Conservation (phyloP, 202 grass and related monocot species). For the Bolboschoenoplectus hybrid region DNA sequence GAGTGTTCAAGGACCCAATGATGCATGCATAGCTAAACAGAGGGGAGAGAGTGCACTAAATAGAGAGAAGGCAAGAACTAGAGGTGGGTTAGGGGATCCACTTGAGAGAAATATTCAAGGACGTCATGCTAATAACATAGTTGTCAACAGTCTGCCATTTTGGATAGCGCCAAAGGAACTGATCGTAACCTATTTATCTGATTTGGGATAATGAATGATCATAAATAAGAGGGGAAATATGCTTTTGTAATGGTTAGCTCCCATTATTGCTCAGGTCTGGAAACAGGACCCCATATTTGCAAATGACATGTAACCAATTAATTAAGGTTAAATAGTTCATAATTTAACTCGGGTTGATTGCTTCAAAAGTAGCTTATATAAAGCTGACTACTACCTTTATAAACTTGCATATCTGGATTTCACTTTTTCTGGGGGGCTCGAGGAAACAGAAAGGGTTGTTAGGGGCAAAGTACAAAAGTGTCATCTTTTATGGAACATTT, state of each 20-base stretch:
- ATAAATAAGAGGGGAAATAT: neutral
- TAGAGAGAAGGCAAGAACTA: neutral
- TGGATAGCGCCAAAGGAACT: no score
- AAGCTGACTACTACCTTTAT: neutral
- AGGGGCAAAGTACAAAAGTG: neutral
- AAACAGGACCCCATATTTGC: conserved; percentile 6
- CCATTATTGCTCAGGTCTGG: neutral
- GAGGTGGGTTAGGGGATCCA: neutral
- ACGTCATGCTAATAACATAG: neutral
- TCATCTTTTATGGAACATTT: neutral
- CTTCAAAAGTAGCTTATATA: neutral
- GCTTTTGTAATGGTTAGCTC: neutral
- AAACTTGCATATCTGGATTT: conserved; percentile 11
- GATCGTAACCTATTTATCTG: neutral
- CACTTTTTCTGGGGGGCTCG: neutral
- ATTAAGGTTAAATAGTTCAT: conserved; percentile 5
- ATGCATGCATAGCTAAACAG: neutral
- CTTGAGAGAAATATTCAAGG: conserved; percentile 8
- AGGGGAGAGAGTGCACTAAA: neutral
- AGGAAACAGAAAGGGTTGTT: neutral
- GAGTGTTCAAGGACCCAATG: neutral
- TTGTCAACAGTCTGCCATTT: neutral
- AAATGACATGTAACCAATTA: neutral
- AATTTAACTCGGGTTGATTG: neutral
- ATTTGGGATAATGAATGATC: neutral